A percentile compares a stretch with the other conserved stretches of the same genome.
Evolutionary conservation across 306 rosid genomes (phyloP).

Genomic region (Crataegus laevigata): DNA sequence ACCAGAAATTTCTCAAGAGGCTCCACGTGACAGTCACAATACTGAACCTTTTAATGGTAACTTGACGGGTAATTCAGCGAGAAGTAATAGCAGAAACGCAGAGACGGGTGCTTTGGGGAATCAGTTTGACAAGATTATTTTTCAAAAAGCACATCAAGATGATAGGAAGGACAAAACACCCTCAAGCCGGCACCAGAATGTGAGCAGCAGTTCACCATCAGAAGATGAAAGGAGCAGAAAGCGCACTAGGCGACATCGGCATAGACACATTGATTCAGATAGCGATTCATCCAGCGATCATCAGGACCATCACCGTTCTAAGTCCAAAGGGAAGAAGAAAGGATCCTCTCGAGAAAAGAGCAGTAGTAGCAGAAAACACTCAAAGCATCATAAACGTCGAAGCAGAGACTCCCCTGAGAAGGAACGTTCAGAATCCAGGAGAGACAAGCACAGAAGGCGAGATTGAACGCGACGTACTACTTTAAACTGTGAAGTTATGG

Average conservation of each 20-base stretch:
- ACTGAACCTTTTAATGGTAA: constrained; percentile 25
- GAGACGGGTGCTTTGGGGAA: constrained; percentile 21
- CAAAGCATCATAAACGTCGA: constrained; percentile 50
- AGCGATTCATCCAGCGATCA: constrained; percentile 47
- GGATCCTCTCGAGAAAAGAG: constrained; percentile 58
- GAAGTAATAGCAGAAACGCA: constrained; percentile 21
- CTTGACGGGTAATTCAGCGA: constrained; percentile 36
- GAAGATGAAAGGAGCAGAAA: constrained; percentile 67
- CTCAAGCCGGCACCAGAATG: constrained; percentile 22
- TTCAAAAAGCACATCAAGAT: constrained; percentile 23
- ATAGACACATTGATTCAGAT: constrained; percentile 40
- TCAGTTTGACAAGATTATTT: constrained; percentile 23
- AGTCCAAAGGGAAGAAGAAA: constrained; percentile 54
- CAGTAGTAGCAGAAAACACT: constrained; percentile 49
- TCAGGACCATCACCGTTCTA: constrained; percentile 33
- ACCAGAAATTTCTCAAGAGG: constrained; percentile 25
- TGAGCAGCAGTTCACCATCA: constrained; percentile 38
- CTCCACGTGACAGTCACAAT: constrained; percentile 24
- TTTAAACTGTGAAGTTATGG: not conserved
- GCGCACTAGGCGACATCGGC: constrained; percentile 43
- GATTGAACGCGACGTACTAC: constrained; percentile 26
- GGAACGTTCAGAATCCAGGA: constrained; percentile 36
- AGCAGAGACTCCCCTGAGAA: constrained; percentile 51
- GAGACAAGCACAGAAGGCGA: constrained; percentile 44
- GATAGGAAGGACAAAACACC: constrained; percentile 33